phyloP scores from a whole-genome alignment of 192 early-diverging fungal genomes.

The Umbelopsis vinacea region DNA sequence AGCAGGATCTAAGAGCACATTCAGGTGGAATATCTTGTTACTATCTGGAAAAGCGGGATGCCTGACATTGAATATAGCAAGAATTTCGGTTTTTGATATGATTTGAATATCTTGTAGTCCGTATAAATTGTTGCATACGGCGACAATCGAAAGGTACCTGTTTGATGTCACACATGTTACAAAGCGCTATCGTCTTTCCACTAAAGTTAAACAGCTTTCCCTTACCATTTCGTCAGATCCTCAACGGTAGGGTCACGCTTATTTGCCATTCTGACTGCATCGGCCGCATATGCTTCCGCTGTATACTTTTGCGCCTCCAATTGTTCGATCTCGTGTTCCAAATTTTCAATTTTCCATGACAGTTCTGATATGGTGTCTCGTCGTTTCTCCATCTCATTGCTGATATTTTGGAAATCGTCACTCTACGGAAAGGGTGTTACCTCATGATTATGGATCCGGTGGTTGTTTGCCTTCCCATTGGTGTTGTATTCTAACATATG shows the following conservation, averaged over 20 bases:
- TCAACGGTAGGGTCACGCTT: constrained; percentile 17
- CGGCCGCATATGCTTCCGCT: constrained; percentile 18
- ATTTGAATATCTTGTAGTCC: neutral
- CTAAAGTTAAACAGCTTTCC: neutral
- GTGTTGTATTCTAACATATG: no score
- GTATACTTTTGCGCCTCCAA: neutral
- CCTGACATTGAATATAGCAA: constrained; percentile 1
- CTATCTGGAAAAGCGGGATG: neutral
- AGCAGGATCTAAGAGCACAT: neutral
- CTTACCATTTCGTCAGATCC: constrained; percentile 19
- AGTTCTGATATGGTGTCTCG: constrained; percentile 22
- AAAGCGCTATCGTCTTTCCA: neutral
- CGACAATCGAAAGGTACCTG: constrained; percentile 7
- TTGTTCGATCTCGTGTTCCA: constrained; percentile 18
- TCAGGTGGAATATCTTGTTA: neutral
- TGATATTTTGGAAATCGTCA: constrained; percentile 13
- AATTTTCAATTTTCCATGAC: constrained; percentile 16
- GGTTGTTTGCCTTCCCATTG: neutral
- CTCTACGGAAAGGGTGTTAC: neutral
- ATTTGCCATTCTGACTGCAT: constrained; percentile 12
- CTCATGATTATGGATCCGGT: neutral
- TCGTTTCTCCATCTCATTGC: constrained; percentile 18
- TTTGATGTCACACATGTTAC: neutral
- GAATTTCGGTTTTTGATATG: neutral
- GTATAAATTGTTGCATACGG: neutral